These are phyloP conservation scores for Citrullus mucosospermus DNA, from an alignment of 306 rosid genomes.

Conservation along the genomic window DNA sequence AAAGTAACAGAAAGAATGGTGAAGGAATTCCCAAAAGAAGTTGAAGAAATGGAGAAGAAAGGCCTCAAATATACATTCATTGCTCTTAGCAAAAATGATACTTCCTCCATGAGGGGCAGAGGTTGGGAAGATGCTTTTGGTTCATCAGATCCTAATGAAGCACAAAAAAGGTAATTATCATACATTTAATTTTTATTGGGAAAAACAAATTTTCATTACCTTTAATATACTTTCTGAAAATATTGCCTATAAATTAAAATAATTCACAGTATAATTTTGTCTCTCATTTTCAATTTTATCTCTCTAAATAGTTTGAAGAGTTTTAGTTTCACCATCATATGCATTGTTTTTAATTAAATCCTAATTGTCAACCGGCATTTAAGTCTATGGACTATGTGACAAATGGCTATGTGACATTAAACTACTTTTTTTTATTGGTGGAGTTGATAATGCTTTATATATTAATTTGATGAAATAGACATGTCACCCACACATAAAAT, in stretches of 20 bases:
- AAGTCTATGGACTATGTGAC: not conserved
- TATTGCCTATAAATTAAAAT: no score
- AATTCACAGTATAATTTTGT: no score
- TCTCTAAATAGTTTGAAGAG: no score
- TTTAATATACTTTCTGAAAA: no score
- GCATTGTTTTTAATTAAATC: not conserved
- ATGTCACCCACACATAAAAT: not conserved
- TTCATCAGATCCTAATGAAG: slow-evolving; percentile 44
- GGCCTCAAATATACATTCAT: slow-evolving; percentile 56
- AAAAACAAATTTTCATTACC: no score
- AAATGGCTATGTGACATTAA: not conserved
- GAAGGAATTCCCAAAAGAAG: slow-evolving; percentile 59
- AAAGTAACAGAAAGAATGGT: slow-evolving; percentile 49
- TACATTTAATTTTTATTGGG: no score
- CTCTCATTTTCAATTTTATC: no score
- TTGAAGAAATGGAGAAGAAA: slow-evolving; percentile 42
- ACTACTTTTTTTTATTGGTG: not conserved
- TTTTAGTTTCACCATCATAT: not conserved
- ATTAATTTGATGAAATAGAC: not conserved
- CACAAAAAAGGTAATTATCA: slow-evolving; percentile 32
- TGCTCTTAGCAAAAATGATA: slow-evolving; percentile 39
- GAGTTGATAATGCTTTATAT: not conserved
- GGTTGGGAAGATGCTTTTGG: slow-evolving; percentile 74
- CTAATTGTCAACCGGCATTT: not conserved
- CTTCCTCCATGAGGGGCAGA: slow-evolving; percentile 72